phyloP scores from a whole-genome alignment of 1,284 basidiomycete species.

The Farysia itapuensis region DNA sequence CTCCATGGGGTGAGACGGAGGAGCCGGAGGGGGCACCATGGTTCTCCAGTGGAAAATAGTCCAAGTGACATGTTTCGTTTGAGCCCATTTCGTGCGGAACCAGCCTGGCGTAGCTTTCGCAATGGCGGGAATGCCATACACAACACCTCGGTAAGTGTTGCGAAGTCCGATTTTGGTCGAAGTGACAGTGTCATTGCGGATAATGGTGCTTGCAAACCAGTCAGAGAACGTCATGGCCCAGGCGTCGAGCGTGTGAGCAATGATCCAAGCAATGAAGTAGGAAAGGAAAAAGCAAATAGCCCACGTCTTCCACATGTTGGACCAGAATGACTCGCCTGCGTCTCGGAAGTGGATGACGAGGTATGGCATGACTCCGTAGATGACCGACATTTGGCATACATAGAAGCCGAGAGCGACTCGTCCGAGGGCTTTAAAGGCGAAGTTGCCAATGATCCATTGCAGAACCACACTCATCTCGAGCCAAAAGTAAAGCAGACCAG shows the following conservation, averaged over 20 bases:
- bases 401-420: constrained; percentile 62
- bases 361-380: constrained; percentile 61
- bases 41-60: constrained; percentile 59
- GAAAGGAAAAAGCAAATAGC: constrained; percentile 60
- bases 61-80: constrained; percentile 33
- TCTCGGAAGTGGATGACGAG: constrained; percentile 59
- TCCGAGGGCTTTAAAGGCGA: constrained; percentile 60
- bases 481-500: constrained; percentile 57
- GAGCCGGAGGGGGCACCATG: constrained; percentile 51
- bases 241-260: constrained; percentile 13
- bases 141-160: constrained; percentile 8
- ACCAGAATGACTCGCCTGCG: constrained; percentile 58
- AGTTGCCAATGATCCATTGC: constrained; percentile 61
- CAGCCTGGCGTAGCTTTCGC: constrained; percentile 18
- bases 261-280: constrained; percentile 58
- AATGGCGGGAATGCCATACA: constrained; percentile 24
- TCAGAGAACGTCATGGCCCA: constrained; percentile 27
- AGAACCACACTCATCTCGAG: constrained; percentile 61
- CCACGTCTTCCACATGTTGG: constrained; percentile 60
- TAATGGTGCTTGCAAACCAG: constrained; percentile 13
- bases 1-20: constrained; percentile 60
- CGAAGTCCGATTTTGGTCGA: constrained; percentile 4
- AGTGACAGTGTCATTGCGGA: constrained; percentile 19
- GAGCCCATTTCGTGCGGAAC: constrained; percentile 10
- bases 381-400: constrained; percentile 61